Base-by-base conservation (phyloP, 2,329 filamentous ascomycete species). In the Gliomastix tumulicola region DNA sequence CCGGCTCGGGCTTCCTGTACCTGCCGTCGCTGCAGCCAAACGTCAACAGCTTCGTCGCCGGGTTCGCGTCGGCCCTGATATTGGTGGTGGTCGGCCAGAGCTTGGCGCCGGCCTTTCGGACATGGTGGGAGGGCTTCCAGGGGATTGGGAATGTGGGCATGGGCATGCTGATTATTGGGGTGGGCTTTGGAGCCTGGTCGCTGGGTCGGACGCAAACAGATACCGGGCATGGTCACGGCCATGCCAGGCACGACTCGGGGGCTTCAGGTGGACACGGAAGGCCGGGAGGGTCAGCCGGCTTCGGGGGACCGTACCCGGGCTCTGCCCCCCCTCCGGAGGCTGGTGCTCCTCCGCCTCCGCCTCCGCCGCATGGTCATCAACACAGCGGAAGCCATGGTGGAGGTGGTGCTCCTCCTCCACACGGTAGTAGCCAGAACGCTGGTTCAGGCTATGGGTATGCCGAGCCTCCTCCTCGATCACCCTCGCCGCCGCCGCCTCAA, bases 1-100 rank as follows among this genome's bases (percentile, higher is more conserved):
- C 89, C 7, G 90, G 90, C 36, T 79, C 81, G 1, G 90, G 90
- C 22, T 96, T 96, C 60, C 69, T 97, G 20, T 96, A 97, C 59
- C 76, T 97, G n/a, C 90, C 90, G 0, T 95, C 89, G 0, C 62
- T 97, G 43, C 76, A 83, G 53, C 84, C 87, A 16, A 86, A 92
- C 52, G 73, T 83, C 51, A 95, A 95, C 60, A 94, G 87, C 62
- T 97, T 96, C 59, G 73, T 88, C 17, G 88, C 89, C 4, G 90
- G 90, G 20, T 88, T 88, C 49, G 84, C 80, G 28, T 82, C 78
- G 41, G 88, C 87, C 4, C 63, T 95, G 22, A 68, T 86, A 27
- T 64, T 81, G 9, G 79, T 92, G 13, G 74, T 80, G 3, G 53
- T 94, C n/a, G 87, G 80, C 61, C 75, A 82, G 43, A 76, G 75